Conservation (phyloP, 106 monocot species). For the Phalaenopsis aphrodite region DNA sequence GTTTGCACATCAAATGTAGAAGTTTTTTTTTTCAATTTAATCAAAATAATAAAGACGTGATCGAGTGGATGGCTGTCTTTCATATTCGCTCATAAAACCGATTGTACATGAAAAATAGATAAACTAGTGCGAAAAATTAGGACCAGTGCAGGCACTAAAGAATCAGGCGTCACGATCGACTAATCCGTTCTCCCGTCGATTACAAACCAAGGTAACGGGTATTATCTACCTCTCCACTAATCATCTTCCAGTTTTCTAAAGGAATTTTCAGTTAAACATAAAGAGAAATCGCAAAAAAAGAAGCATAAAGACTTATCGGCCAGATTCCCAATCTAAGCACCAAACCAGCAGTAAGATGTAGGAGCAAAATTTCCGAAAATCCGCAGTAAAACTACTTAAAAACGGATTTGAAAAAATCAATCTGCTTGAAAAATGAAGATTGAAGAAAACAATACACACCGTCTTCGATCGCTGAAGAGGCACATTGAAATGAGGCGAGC, state of each 20-base stretch:
- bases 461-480: conserved; percentile 4
- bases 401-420: not conserved
- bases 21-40: too few species aligned
- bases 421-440: not conserved
- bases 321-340: not conserved
- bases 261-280: not conserved
- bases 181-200: not conserved
- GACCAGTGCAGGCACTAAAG: too few species aligned
- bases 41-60: too few species aligned
- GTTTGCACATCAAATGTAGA: too few species aligned
- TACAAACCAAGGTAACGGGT: not conserved
- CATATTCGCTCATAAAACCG: too few species aligned
- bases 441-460: conserved; percentile 1
- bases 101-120: too few species aligned
- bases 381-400: not conserved
- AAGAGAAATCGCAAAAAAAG: not conserved
- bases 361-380: not conserved
- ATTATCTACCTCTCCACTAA: not conserved
- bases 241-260: not conserved
- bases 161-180: not conserved
- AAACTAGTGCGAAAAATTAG: too few species aligned
- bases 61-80: too few species aligned
- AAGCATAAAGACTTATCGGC: not conserved
- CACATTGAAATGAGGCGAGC: not conserved
- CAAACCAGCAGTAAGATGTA: not conserved